Evolutionary conservation across 768 basidiomycete genomes (phyloP).

Genomic region (Agaricus sinodeliciosus): DNA sequence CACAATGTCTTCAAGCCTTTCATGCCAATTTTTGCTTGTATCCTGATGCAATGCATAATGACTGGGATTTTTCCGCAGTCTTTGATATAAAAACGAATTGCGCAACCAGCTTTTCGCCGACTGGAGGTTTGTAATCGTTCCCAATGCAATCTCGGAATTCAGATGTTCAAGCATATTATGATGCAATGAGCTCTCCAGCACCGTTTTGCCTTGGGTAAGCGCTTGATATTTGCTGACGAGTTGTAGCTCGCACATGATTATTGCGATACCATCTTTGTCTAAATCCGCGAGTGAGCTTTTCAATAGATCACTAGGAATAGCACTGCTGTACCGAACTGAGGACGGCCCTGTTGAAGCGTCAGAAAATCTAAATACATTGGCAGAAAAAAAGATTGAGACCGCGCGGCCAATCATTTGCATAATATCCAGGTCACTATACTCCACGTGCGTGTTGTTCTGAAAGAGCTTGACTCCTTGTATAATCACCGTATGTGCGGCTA

Average conservation of each 20-base stretch:
- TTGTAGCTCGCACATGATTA: conserved; percentile 75
- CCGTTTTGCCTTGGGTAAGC: conserved; percentile 62
- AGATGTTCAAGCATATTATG: conserved; percentile 82
- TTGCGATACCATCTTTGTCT: conserved; percentile 81
- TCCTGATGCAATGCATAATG: conserved; percentile 56
- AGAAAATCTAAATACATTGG: background rate
- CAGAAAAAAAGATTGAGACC: conserved; percentile 32
- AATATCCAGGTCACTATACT: conserved; percentile 90
- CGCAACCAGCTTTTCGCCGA: conserved; percentile 80
- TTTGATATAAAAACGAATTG: conserved; percentile 79
- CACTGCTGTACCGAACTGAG: conserved; percentile 68
- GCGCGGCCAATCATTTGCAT: conserved; percentile 97
- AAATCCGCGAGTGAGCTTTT: background rate
- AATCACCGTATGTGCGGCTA: conserved; percentile 89
- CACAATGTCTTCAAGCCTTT: conserved; percentile 69
- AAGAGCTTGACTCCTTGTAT: conserved; percentile 87
- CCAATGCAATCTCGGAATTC: conserved; percentile 88
- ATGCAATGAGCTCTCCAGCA: conserved; percentile 85
- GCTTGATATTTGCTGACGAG: conserved; percentile 67
- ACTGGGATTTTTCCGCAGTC: conserved; percentile 77
- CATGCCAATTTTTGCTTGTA: conserved; percentile 47
- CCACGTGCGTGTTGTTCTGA: conserved; percentile 58
- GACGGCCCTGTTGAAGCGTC: conserved; percentile 56
- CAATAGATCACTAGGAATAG: background rate
- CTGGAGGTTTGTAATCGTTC: conserved; percentile 65